A percentile compares a stretch with the other conserved stretches of the same genome.
These are phyloP conservation scores for Wickerhamiella shivajii DNA, from an alignment of 805 yeast species.

Conservation along the genomic window DNA sequence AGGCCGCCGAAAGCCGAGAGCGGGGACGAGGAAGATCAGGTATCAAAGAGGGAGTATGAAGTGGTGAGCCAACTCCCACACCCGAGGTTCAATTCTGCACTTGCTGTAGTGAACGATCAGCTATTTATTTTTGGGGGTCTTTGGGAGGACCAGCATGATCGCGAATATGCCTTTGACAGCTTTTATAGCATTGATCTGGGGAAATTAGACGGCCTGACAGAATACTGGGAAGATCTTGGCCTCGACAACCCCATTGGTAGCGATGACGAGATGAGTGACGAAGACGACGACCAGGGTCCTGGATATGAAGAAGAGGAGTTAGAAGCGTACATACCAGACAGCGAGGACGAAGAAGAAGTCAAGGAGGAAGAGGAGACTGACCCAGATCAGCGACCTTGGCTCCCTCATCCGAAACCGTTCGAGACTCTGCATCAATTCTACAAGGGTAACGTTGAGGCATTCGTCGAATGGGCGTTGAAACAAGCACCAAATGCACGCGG, in stretches of 20 bases:
- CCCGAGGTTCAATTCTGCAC: slow-evolving; percentile 71
- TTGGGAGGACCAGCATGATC: slow-evolving; percentile 69
- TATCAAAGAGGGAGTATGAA: slow-evolving; percentile 36
- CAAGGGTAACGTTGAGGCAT: slow-evolving; percentile 69
- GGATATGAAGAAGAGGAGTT: slow-evolving; percentile 52
- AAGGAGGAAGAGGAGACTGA: slow-evolving; percentile 51
- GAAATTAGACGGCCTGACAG: slow-evolving; percentile 73
- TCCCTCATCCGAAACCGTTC: slow-evolving; percentile 92
- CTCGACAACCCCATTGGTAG: slow-evolving; percentile 20
- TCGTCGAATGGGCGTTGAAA: slow-evolving; percentile 86
- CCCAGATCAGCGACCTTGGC: slow-evolving; percentile 91
- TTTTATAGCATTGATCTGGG: slow-evolving; percentile 76
- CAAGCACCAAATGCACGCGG: slow-evolving; percentile 77
- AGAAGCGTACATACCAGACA: slow-evolving; percentile 37
- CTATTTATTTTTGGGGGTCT: slow-evolving; percentile 81
- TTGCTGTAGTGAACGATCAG: slow-evolving; percentile 72
- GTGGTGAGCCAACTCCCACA: slow-evolving; percentile 60
- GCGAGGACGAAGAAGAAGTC: slow-evolving; percentile 50
- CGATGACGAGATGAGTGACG: slow-evolving; percentile 35
- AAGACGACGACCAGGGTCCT: slow-evolving; percentile 60
- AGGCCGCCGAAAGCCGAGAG: slow-evolving; percentile 25
- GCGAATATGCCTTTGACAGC: slow-evolving; percentile 70
- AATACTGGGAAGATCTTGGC: slow-evolving; percentile 67
- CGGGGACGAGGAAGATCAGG: slow-evolving; percentile 27
- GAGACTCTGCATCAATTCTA: slow-evolving; percentile 76